Evolutionary conservation across 441 rosid genomes (phyloP).

Genomic region (Adansonia gregorii): DNA sequence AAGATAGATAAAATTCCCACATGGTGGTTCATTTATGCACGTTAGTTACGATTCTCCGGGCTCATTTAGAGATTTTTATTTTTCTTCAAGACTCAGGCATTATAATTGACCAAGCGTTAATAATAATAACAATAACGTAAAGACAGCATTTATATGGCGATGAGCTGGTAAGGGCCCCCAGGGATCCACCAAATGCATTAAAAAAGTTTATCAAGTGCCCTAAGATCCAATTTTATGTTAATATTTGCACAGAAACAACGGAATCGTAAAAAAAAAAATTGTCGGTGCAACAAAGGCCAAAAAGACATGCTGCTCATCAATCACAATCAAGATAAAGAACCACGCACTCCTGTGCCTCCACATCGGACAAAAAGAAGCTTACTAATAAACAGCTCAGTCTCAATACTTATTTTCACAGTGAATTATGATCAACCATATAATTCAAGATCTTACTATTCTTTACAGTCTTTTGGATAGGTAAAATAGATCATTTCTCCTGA

Average conservation of each 20-base stretch:
- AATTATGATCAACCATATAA: neutral
- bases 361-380: no score
- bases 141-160: neutral
- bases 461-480: neutral
- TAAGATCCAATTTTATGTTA: slow-evolving; percentile 18
- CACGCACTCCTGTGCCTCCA: no score
- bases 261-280: neutral
- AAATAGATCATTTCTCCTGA: neutral
- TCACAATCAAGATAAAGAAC: neutral
- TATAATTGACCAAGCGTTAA: no score
- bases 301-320: no score
- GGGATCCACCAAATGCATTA: neutral
- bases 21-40: no score
- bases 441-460: neutral
- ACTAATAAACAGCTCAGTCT: no score
- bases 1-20: no score
- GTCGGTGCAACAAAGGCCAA: slow-evolving; percentile 1
- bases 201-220: neutral
- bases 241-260: neutral
- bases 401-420: no score
- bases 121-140: neutral
- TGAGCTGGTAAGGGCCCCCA: slow-evolving; percentile 20
- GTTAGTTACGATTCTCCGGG: no score
- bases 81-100: neutral
- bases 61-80: no score